Evolutionary conservation across 1,284 basidiomycete genomes (phyloP), one percentile per base, ranked within the genome.

Genomic region (Heterobasidion parviporum): DNA sequence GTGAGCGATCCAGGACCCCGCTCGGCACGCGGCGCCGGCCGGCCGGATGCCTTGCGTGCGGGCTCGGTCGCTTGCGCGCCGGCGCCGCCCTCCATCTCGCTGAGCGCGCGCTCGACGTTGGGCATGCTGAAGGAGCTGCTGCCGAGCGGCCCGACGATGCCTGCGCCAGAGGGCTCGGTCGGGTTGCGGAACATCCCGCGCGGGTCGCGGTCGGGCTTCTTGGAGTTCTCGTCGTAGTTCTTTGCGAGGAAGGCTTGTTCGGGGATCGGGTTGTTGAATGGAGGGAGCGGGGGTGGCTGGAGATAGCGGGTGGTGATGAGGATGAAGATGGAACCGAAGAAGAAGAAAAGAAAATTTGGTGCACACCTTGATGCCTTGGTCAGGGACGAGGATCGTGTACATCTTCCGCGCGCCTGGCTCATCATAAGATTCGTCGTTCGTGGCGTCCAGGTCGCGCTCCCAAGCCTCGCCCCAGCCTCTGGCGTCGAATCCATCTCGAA

Each of bases 401-500:
- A 87, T 68, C 58, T 74, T 78, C 65, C 70, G 79, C 15, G 84
- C 84, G 16, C 84, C 76, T 55, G 68, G 65, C 50, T 78, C 75
- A 41, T 72, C 74, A 5, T 74, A 76, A 0, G 58, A 59, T 48
- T 74, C 73, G 3, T 68, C 72, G 5, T 74, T 76, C 0, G 59
- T 70, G 8, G 67, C 65, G 2, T 80, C 77, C 8, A 89, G 62
- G 62, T 87, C 85, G 50, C 74, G 73, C 59, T 93, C 89, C 91
- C 92, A 98, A 20, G 89, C 91, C 55, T 87, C 85, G 1, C 84
- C 85, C 80, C 92, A 90, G 50, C 78, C 69, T 53, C 82, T 85
- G 1, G 91, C 85, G 59, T 97, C 93, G 63, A 98, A 99, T 0
- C 92, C 89, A 48, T 98, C 96, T 51, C 94, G 77, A 55, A 98